Conservation (phyloP, 192 early-diverging fungal species). For the Gryganskiella cystojenkinii region DNA sequence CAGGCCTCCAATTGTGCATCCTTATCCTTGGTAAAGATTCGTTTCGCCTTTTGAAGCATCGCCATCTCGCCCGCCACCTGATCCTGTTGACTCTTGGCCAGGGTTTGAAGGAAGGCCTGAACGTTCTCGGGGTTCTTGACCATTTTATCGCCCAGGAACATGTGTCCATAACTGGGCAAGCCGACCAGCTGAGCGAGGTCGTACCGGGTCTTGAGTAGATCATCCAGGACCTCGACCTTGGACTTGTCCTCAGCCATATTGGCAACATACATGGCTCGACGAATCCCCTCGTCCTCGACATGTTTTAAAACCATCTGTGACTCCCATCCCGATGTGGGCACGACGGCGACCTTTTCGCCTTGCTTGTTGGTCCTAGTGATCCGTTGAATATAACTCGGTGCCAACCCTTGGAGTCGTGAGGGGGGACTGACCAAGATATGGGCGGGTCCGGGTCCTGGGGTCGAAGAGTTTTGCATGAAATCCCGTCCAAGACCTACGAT, state of each 20-base stretch:
- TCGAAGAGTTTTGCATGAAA: constrained; percentile 66
- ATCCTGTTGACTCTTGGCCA: constrained; percentile 64
- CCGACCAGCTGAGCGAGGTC: constrained; percentile 83
- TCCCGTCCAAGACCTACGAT: constrained; percentile 82
- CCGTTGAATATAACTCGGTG: constrained; percentile 43
- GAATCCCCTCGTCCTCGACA: constrained; percentile 69
- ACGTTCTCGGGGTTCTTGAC: constrained; percentile 87
- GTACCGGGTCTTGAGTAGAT: constrained; percentile 76
- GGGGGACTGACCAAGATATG: constrained; percentile 52
- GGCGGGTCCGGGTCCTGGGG: constrained; percentile 39
- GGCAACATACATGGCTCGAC: constrained; percentile 78
- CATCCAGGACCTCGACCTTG: constrained; percentile 78
- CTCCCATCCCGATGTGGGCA: constrained; percentile 69
- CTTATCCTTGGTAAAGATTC: constrained; percentile 81
- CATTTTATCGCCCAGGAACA: constrained; percentile 95
- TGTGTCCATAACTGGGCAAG: constrained; percentile 83
- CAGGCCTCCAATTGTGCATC: constrained; percentile 86
- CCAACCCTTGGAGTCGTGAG: constrained; percentile 53
- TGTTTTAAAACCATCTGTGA: constrained; percentile 72
- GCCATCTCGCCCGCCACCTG: constrained; percentile 82
- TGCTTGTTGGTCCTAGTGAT: constrained; percentile 35
- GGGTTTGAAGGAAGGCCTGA: constrained; percentile 80
- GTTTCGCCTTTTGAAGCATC: constrained; percentile 71
- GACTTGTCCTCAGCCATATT: constrained; percentile 75
- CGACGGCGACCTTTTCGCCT: constrained; percentile 56